Conservation (phyloP, 129 eudicot genomes). For the Tanacetum coccineum region DNA sequence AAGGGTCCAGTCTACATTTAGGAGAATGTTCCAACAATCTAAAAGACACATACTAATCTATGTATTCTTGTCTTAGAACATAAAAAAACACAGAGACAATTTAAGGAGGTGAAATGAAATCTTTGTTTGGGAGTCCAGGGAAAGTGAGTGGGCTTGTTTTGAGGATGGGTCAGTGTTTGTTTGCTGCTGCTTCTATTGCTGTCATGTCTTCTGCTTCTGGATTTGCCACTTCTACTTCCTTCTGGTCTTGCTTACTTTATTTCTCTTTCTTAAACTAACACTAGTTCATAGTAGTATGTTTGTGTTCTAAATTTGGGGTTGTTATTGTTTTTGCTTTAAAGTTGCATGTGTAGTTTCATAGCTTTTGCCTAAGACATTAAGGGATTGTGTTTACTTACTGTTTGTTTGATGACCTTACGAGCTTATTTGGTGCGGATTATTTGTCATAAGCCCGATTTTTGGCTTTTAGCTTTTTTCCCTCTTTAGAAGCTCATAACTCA, state of each 20-base stretch:
- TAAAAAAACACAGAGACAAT: background rate
- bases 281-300: background rate
- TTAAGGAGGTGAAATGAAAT: constrained; percentile 35
- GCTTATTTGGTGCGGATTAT: no score
- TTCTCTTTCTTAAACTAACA: background rate
- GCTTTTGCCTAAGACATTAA: background rate
- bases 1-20: background rate
- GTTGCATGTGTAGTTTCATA: background rate
- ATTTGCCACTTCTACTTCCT: constrained; percentile 58
- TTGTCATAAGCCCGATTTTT: no score
- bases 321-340: background rate
- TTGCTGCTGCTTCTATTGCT: constrained; percentile 63
- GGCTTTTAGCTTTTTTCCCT: no score
- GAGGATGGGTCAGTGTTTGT: constrained; percentile 56
- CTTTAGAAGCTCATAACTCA: no score
- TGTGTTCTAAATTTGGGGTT: background rate
- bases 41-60: background rate
- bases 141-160: constrained; percentile 48
- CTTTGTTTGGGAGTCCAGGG: constrained; percentile 64
- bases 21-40: constrained; percentile 20
- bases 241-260: constrained; percentile 36
- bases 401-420: no score
- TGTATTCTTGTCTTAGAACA: background rate
- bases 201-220: constrained; percentile 74
- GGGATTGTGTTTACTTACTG: background rate